Evolutionary conservation across 2,329 filamentous ascomycete genomes (phyloP), one percentile per base, ranked within the genome.

Genomic region (Pezicula carpinea): DNA sequence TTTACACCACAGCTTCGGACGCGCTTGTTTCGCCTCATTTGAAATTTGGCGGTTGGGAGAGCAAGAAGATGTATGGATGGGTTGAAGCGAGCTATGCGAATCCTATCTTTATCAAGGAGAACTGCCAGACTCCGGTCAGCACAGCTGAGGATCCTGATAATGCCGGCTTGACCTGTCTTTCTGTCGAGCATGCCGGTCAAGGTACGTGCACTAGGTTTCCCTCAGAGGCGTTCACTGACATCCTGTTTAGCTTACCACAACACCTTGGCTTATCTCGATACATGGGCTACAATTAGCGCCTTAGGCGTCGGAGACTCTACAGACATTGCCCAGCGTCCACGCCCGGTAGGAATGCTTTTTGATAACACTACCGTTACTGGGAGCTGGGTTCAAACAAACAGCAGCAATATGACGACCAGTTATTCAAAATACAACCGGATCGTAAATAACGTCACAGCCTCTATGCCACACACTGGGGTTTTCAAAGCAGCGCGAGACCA

Each of bases 1-100:
- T 92, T 5, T 93, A 91, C 60, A 89, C 85, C 0, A 86, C 86
- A 2, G 87, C 87, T 0, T 85, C 85, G 0, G 84, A 89, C 52
- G 82, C 86, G 7, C 70, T 92, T 58, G 85, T 92, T 0, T 76
- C 85, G 3, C 88, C 88, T 0, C 85, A 87, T 57, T 71, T 92
- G 6, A 81, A 76, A 44, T 77, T 76, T 50, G 79, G 81, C 1
- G 60, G 63, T 1, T 77, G 75, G 68, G 65, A 82, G 35, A 49
- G 63, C 1, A 70, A 59, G 46, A 56, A 70, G 0, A 59, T 91
- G 26, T 63, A 68, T 11, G 84, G 82, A 0, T 65, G 73, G 3
- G 80, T 89, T 1, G 69, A 69, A 18, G 67, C 82, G 1, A 74
- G 74, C 1, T 91, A 87, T 56, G 82, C 77, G 1, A 89, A 90